Evolutionary conservation across 495 filamentous ascomycete species (phyloP).

Genomic region (Platismatia glauca): DNA sequence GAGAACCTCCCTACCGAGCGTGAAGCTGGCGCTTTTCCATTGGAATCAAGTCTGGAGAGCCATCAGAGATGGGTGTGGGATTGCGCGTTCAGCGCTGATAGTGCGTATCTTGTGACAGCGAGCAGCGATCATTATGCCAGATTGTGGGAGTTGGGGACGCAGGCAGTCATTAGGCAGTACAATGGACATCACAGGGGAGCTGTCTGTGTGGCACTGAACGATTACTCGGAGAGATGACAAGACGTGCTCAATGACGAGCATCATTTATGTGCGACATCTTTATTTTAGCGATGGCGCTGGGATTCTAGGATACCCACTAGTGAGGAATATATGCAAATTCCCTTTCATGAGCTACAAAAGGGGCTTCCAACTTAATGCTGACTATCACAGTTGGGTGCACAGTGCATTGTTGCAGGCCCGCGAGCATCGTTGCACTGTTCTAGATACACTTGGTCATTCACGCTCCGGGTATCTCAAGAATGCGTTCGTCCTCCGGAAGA

Average conservation of each 20-base stretch:
- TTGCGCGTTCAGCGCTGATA: constrained; percentile 94
- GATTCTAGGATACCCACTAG: neutral
- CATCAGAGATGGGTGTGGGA: constrained; percentile 99
- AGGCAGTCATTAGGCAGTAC: constrained; percentile 91
- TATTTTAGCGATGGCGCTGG: constrained; percentile 18
- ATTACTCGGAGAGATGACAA: constrained; percentile 67
- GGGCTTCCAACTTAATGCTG: neutral
- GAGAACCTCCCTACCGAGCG: constrained; percentile 34
- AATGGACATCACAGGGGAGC: constrained; percentile 94
- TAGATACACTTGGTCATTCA: neutral
- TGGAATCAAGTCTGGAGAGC: constrained; percentile 83
- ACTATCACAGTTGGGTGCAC: neutral
- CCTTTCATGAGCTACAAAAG: neutral
- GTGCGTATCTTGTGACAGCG: constrained; percentile 93
- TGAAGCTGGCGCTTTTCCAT: constrained; percentile 50
- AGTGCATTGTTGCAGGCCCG: neutral
- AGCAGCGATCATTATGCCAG: constrained; percentile 95
- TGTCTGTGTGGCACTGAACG: constrained; percentile 93
- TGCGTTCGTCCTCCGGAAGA: neutral
- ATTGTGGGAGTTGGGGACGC: constrained; percentile 82
- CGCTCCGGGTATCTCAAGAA: neutral
- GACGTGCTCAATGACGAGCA: neutral
- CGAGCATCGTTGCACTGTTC: neutral
- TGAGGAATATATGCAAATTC: neutral
- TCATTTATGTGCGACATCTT: neutral